A percentile compares a stretch with the other conserved stretches of the same genome.
Evolutionary conservation across 2,329 filamentous ascomycete genomes (phyloP).

Genomic region (Trichoderma afroharzianum): DNA sequence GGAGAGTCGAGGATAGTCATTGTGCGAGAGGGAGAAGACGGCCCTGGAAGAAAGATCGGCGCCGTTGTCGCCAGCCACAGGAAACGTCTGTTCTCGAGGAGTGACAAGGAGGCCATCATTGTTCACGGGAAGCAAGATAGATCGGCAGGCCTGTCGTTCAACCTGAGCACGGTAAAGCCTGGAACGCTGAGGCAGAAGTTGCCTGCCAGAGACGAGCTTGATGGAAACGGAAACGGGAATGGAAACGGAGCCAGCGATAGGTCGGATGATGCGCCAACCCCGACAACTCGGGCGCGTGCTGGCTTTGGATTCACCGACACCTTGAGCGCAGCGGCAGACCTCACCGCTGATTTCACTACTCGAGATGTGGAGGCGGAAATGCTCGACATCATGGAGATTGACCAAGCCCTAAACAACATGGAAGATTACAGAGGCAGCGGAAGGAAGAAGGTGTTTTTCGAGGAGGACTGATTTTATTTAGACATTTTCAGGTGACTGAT

Average conservation of each 20-base stretch:
- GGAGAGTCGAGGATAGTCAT: conserved; percentile 55
- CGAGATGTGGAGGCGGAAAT: conserved; percentile 58
- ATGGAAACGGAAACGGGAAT: conserved; percentile 18
- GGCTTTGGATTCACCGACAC: conserved; percentile 51
- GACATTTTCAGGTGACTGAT: conserved; percentile 23
- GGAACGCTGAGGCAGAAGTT: conserved; percentile 34
- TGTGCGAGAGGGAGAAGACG: conserved; percentile 51
- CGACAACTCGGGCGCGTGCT: conserved; percentile 30
- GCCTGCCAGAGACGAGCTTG: conserved; percentile 25
- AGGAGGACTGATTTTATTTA: conserved; percentile 33
- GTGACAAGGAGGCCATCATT: conserved; percentile 50
- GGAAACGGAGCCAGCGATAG: conserved; percentile 19
- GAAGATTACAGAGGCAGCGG: conserved; percentile 46
- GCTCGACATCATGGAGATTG: conserved; percentile 64
- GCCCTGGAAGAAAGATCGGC: conserved; percentile 42
- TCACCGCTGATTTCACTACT: conserved; percentile 45
- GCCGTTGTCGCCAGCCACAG: conserved; percentile 32
- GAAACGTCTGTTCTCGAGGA: conserved; percentile 35
- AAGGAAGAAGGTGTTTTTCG: conserved; percentile 52
- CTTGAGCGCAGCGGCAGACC: conserved; percentile 51
- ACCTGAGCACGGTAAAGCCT: conserved; percentile 46
- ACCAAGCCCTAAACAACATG: conserved; percentile 56
- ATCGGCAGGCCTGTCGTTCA: conserved; percentile 43
- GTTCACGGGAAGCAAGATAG: conserved; percentile 46
- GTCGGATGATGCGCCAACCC: conserved; percentile 25